phyloP scores from a whole-genome alignment of 148 eudicot species.

The Suaeda aralocaspica region DNA sequence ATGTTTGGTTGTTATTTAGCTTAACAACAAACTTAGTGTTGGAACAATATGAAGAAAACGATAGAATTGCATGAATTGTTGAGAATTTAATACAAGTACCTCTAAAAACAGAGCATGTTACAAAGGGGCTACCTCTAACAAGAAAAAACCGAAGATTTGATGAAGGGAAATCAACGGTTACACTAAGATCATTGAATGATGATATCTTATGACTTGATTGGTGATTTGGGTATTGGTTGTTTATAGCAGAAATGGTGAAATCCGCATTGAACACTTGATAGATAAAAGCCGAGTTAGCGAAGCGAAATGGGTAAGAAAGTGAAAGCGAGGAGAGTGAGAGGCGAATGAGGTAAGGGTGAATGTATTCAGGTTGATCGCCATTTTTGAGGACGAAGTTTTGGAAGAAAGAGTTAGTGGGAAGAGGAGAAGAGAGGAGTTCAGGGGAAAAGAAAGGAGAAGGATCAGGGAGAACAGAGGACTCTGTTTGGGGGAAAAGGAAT shows the following conservation, averaged over 20 bases:
- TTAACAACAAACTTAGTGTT: slow-evolving; percentile 53
- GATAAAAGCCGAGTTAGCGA: slow-evolving; percentile 44
- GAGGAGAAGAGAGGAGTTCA: slow-evolving; percentile 47
- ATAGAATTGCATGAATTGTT: slow-evolving; percentile 69
- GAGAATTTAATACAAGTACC: slow-evolving; percentile 38
- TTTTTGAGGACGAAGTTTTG: slow-evolving; percentile 82
- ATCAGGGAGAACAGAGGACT: slow-evolving; percentile 69
- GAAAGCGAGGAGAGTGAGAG: slow-evolving; percentile 61
- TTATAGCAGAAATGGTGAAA: slow-evolving; percentile 48
- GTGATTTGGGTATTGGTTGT: slow-evolving; percentile 26
- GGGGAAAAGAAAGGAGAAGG: slow-evolving; percentile 66
- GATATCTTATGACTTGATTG: slow-evolving; percentile 45
- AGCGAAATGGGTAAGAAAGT: slow-evolving; percentile 62
- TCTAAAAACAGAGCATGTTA: slow-evolving; percentile 50
- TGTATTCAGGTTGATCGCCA: slow-evolving; percentile 88
- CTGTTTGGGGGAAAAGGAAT: slow-evolving; percentile 48
- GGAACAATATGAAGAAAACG: slow-evolving; percentile 36
- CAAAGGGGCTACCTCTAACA: slow-evolving; percentile 78
- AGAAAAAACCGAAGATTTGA: slow-evolving; percentile 56
- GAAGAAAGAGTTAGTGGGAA: slow-evolving; percentile 90
- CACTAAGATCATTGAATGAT: slow-evolving; percentile 56
- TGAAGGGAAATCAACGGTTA: slow-evolving; percentile 72
- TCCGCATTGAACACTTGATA: slow-evolving; percentile 69
- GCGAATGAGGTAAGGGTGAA: slow-evolving; percentile 75
- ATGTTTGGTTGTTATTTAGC: slow-evolving; percentile 71